Evolutionary conservation across 768 basidiomycete genomes (phyloP), one percentile per base, ranked within the genome.

Genomic region (Lentinula sp.): DNA sequence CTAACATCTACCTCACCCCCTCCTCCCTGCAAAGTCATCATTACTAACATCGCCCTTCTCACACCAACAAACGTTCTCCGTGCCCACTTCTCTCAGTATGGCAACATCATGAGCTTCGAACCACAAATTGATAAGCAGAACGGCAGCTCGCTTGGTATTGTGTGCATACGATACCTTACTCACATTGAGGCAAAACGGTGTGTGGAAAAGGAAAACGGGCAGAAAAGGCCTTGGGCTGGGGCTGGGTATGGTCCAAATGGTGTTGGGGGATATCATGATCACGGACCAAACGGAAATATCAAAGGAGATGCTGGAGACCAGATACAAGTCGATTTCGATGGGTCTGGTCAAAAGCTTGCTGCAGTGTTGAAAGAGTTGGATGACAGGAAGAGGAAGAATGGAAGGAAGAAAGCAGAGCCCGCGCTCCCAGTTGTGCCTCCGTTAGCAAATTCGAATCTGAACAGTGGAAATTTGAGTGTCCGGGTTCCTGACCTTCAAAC

Each of bases 71-170:
- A 80, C 37, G 76, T 82, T 42, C 83, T 97, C 57, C 81, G 85
- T 23, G 79, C 82, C 3, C 83, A 88, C 67, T 88, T 96, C 68
- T 68, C 78, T 5, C 62, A 74, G 8, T 79, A 88, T 67, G 95
- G 93, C 1, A 69, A 75, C 15, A 76, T 95, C 60, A 60, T 75
- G 6, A 80, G 85, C 3, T 86, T 92, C 61, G 91, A 95, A 61
- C 81, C 86, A 10, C 90, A 93, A 67, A 83, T 90, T 61, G 90
- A 96, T 73, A 80, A 81, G 60, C 79, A 81, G 55, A 92, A 86
- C n/a, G 95, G 94, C 3, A 87, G 84, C 53, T 83, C 88, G 1
- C 81, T 97, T 1, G 95, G 95, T 2, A 83, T 98, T 45, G 84
- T 93, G 45, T 85, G 84, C 68, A 81, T 98, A 64, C 84, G 82